A percentile compares a stretch with the other conserved stretches of the same genome.
phyloP scores from a whole-genome alignment of 768 basidiomycete genomes.

The Termitomyces sp. region DNA sequence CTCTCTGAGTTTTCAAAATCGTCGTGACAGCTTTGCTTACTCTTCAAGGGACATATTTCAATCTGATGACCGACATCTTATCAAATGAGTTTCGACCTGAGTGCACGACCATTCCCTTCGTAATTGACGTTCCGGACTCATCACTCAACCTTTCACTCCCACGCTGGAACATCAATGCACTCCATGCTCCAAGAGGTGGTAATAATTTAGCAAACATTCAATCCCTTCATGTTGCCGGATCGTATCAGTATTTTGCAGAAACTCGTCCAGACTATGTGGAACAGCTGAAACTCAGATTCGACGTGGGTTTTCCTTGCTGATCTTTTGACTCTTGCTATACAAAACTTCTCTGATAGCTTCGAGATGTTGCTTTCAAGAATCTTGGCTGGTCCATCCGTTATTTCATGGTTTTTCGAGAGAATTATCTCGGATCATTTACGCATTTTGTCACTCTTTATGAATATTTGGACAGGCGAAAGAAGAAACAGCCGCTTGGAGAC shows the following conservation, averaged over 20 bases:
- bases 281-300: slow-evolving; percentile 65
- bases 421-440: slow-evolving; percentile 93
- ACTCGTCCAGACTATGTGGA: slow-evolving; percentile 73
- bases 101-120: slow-evolving; percentile 63
- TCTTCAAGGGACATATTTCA: slow-evolving; percentile 56
- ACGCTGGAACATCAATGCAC: slow-evolving; percentile 83
- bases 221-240: slow-evolving; percentile 55
- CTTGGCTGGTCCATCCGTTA: slow-evolving; percentile 89
- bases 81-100: slow-evolving; percentile 73
- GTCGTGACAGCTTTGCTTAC: slow-evolving; percentile 63
- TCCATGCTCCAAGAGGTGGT: slow-evolving; percentile 60
- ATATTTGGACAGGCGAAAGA: slow-evolving; percentile 68
- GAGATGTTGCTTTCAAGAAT: slow-evolving; percentile 58
- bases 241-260: slow-evolving; percentile 72
- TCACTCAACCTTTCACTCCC: slow-evolving; percentile 67
- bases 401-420: slow-evolving; percentile 85
- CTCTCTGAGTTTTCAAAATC: not conserved
- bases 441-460: slow-evolving; percentile 88
- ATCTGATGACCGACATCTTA: slow-evolving; percentile 52
- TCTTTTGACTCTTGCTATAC: not conserved
- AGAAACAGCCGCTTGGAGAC: slow-evolving; percentile 68
- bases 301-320: slow-evolving; percentile 35
- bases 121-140: slow-evolving; percentile 55
- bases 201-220: slow-evolving; percentile 61
- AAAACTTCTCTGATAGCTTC: slow-evolving; percentile 31